phyloP scores from a whole-genome alignment of 768 basidiomycete genomes.

The Tricholoma saponaceum region DNA sequence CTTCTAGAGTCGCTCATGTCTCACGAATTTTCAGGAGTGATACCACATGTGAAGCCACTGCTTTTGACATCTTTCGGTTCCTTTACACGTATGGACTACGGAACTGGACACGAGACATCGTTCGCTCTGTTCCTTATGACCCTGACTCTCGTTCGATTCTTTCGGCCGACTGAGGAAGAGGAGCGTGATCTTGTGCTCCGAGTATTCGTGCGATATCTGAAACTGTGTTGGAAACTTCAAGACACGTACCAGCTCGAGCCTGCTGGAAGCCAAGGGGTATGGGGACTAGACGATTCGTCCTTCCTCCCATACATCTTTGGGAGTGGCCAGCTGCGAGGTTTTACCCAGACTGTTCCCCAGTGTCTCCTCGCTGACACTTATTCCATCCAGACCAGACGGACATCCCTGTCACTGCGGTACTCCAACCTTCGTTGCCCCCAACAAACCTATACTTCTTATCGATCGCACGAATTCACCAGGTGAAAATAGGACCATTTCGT shows the following conservation, averaged over 20 bases:
- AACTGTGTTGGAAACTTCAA: constrained; percentile 81
- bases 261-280: constrained; percentile 96
- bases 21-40: constrained; percentile 33
- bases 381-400: constrained; percentile 49
- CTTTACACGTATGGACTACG: constrained; percentile 90
- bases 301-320: constrained; percentile 92
- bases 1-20: constrained; percentile 50
- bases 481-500: constrained; percentile 85
- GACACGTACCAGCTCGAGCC: constrained; percentile 90
- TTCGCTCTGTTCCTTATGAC: constrained; percentile 78
- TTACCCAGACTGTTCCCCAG: constrained; percentile 1
- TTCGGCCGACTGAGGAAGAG: constrained; percentile 52
- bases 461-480: constrained; percentile 71
- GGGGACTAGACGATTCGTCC: constrained; percentile 92
- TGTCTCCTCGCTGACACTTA: constrained; percentile 5
- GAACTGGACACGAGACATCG: constrained; percentile 92
- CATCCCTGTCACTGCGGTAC: constrained; percentile 61
- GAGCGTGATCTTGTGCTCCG: constrained; percentile 56
- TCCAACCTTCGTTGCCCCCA: constrained; percentile 51
- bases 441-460: constrained; percentile 82
- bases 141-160: constrained; percentile 65
- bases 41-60: constrained; percentile 74
- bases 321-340: constrained; percentile 82
- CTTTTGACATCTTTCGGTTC: constrained; percentile 85
- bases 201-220: constrained; percentile 76